Evolutionary conservation across 805 yeast species (phyloP), one percentile per base, ranked within the genome.

Genomic region (Cyberlindnera nakhonratchasimensis): DNA sequence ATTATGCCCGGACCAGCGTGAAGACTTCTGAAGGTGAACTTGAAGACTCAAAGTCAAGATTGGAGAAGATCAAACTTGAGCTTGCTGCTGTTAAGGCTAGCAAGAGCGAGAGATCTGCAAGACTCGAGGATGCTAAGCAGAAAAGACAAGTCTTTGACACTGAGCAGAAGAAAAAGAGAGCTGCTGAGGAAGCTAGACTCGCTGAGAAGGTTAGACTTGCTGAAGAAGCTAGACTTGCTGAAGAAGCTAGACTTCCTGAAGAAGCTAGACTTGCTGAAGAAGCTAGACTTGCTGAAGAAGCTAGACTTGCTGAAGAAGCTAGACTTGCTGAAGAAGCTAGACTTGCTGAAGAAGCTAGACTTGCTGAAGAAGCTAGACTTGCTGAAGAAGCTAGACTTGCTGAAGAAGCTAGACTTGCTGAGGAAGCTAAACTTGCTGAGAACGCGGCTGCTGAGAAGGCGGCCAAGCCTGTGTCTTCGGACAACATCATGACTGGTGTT

Each of bases 71-170:
- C 24, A 54, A 51, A 32, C n/a, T 16, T 3, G 52, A 58, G 31
- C 29, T 58, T 19, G 56, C 47, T 2, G 43, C 52, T n/a, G 34
- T 55, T 14, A 52, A 47, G 43, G 52, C 54, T 17, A 51, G 42
- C 8, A 53, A 49, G 37, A 9, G 22, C 2, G 49, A 43, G 9
- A 54, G 62, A 47, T 35, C 45, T 9, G 25, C 46, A 6, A 54
- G 62, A 47, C 25, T 58, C 10, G 40, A 39, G 26, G 55, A 54
- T 3, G 62, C 62, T 22, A 41, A 38, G 25, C 26, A 37, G 16
- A 52, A 57, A 40, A 52, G 61, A 48, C 45, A 47, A n/a, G 39
- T 16, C 0, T 57, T 46, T 29, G 61, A 48, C 10, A 48, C 41
- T 22, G 48, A 46, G 20, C 42, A 34, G 12, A 50, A 46, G 35